Percentiles rank a stretch among this genome's conserved stretches.
Conservation (phyloP, 1,284 basidiomycete genomes). For the Schizophyllum amplum region DNA sequence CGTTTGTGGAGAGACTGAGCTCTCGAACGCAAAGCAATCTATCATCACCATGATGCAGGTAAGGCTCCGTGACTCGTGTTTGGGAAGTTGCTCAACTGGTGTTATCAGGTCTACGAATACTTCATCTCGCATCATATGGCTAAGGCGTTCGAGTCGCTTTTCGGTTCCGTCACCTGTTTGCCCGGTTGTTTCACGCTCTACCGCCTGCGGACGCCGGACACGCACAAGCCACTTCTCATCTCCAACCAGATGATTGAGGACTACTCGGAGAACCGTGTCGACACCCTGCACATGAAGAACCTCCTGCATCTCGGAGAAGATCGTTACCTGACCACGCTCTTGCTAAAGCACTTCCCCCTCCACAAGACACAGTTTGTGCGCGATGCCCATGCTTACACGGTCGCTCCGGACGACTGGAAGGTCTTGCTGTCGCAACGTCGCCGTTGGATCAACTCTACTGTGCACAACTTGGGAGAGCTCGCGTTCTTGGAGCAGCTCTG, state of each 20-base stretch:
- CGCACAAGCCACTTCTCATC: slow-evolving; percentile 82
- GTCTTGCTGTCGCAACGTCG: slow-evolving; percentile 95
- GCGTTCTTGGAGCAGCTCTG: slow-evolving; percentile 90
- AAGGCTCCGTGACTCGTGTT: slow-evolving; percentile 13
- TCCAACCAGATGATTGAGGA: slow-evolving; percentile 87
- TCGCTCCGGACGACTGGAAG: slow-evolving; percentile 90
- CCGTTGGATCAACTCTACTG: slow-evolving; percentile 99
- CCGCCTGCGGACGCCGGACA: slow-evolving; percentile 88
- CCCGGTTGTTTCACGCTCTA: slow-evolving; percentile 97
- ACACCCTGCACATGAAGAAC: slow-evolving; percentile 98
- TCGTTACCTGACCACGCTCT: slow-evolving; percentile 92
- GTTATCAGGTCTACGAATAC: slow-evolving; percentile 83
- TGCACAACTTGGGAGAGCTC: slow-evolving; percentile 94
- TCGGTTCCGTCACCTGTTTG: slow-evolving; percentile 97
- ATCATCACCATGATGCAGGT: slow-evolving; percentile 98
- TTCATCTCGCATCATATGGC: slow-evolving; percentile 97
- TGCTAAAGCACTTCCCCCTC: slow-evolving; percentile 89
- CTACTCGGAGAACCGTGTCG: slow-evolving; percentile 94
- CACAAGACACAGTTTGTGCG: slow-evolving; percentile 94
- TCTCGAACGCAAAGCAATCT: slow-evolving; percentile 88
- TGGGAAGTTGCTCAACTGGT: not conserved
- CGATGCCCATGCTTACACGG: slow-evolving; percentile 88
- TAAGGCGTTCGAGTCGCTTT: slow-evolving; percentile 95
- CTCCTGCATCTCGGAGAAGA: slow-evolving; percentile 96
- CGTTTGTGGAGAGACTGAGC: slow-evolving; percentile 89